These are phyloP conservation scores for Camellia oleifera DNA, from an alignment of 179 eudicot genomes.

Conservation along the genomic window DNA sequence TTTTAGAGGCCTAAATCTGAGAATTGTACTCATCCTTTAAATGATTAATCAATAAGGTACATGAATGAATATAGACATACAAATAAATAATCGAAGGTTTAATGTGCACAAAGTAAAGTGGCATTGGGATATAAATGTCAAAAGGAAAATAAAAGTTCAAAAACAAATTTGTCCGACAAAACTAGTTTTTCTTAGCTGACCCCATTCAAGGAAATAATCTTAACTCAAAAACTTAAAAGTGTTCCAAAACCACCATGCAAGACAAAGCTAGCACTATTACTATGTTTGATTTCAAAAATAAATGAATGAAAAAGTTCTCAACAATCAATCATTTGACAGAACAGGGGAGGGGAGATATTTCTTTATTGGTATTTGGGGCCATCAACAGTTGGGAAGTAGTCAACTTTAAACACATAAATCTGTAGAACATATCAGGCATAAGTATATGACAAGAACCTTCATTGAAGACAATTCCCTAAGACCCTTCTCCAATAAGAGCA, in stretches of 20 bases:
- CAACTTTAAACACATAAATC: not conserved
- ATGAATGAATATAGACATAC: not conserved
- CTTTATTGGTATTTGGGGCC: not conserved
- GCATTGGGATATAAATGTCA: not conserved
- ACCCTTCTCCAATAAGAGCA: conserved; percentile 91
- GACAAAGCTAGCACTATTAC: not conserved
- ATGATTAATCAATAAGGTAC: not conserved
- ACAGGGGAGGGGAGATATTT: not conserved
- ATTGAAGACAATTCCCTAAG: conserved; percentile 72
- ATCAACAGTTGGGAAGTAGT: not conserved
- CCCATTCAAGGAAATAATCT: not conserved
- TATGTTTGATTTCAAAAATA: not conserved
- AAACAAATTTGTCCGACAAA: not conserved
- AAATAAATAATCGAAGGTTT: not conserved
- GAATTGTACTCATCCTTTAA: conserved; percentile 1
- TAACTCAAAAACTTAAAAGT: not conserved
- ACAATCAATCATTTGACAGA: not conserved
- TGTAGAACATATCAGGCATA: not conserved
- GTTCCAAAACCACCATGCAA: not conserved
- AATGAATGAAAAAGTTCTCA: not conserved
- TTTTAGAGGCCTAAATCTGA: not conserved
- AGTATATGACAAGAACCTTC: conserved; percentile 48
- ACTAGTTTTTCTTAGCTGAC: too few relatives aligned
- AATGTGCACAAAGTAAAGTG: not conserved
- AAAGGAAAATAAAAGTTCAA: not conserved